Evolutionary conservation across 139 green algal species (phyloP).

Genomic region (Nannochloris sp.): DNA sequence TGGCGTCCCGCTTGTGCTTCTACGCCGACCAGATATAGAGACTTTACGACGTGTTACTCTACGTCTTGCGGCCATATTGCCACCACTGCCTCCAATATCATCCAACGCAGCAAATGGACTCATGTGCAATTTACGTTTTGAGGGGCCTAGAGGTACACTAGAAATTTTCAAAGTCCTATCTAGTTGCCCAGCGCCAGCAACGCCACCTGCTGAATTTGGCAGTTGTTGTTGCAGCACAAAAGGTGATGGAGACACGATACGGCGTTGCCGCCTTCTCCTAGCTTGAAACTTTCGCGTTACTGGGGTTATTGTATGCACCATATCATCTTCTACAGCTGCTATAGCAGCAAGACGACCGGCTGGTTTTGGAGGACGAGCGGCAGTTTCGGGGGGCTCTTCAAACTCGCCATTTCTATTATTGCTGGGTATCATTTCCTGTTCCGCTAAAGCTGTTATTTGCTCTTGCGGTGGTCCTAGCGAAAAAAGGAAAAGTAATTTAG

Average conservation of each 20-base stretch:
- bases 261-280: no score
- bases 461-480: no score
- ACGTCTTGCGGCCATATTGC: background rate
- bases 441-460: no score
- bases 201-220: background rate
- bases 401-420: no score
- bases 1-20: background rate
- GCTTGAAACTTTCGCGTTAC: no score
- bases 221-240: background rate
- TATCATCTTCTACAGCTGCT: no score
- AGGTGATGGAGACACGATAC: background rate
- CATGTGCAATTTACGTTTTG: conserved; percentile 16
- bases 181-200: background rate
- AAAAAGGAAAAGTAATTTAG: no score
- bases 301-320: no score
- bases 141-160: background rate
- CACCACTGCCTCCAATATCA: background rate
- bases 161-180: background rate
- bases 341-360: no score
- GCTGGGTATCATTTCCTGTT: no score
- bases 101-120: conserved; percentile 4
- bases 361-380: no score
- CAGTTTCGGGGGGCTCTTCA: no score
- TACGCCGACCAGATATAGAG: background rate
- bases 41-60: background rate